Evolutionary conservation across 768 basidiomycete genomes (phyloP).

Genomic region (Asterophora lycoperdoides): DNA sequence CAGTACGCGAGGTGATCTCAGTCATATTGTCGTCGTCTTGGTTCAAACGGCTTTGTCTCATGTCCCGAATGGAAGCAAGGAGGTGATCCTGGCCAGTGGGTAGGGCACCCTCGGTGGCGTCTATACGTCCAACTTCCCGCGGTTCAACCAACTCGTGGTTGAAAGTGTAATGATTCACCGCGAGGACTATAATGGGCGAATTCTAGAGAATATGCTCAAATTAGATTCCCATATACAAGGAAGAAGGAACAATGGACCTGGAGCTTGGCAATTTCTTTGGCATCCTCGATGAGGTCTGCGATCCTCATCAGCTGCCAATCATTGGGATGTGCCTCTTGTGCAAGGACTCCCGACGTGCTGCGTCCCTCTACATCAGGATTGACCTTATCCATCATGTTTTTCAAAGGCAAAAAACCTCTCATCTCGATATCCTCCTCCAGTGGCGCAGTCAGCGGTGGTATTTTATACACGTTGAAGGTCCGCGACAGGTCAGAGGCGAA

Average conservation of each 20-base stretch:
- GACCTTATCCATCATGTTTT: conserved; percentile 47
- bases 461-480: conserved; percentile 61
- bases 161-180: conserved; percentile 5
- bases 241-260: conserved; percentile 41
- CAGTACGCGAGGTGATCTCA: conserved; percentile 67
- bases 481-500: conserved; percentile 59
- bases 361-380: conserved; percentile 19
- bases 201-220: conserved; percentile 25
- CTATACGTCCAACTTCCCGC: background rate
- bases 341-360: conserved; percentile 17
- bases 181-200: conserved; percentile 29
- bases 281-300: conserved; percentile 75
- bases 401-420: conserved; percentile 82
- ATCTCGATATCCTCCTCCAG: conserved; percentile 92
- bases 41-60: conserved; percentile 11
- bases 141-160: conserved; percentile 23
- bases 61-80: conserved; percentile 24
- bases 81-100: conserved; percentile 19
- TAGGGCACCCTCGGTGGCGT: conserved; percentile 5
- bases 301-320: conserved; percentile 96
- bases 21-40: conserved; percentile 49
- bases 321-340: conserved; percentile 69
- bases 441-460: conserved; percentile 55
- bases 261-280: conserved; percentile 49
- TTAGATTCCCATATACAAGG: background rate